Percentiles rank a stretch among this genome's conserved stretches.
Evolutionary conservation across 1,284 basidiomycete species (phyloP).

Genomic region (Ustilago cynodontis): DNA sequence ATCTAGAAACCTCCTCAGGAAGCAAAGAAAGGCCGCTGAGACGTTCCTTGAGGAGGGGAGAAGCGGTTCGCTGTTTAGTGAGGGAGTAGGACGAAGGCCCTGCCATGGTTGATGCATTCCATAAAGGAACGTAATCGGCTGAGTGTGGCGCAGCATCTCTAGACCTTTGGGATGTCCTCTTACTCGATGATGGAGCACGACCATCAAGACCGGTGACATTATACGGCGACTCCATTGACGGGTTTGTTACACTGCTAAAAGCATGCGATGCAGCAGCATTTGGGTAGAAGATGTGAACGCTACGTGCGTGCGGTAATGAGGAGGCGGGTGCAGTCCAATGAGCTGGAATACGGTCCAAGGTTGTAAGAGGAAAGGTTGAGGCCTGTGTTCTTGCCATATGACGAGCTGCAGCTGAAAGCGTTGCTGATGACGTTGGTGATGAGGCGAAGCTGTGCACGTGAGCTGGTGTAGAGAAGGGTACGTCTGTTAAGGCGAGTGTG

Average conservation of each 20-base stretch:
- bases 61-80: not conserved
- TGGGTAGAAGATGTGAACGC: conserved; percentile 37
- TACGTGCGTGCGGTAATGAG: conserved; percentile 17
- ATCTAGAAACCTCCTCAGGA: not conserved
- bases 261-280: conserved; percentile 30
- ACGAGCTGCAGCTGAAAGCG: conserved; percentile 28
- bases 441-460: not conserved
- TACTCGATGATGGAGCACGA: not conserved
- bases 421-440: conserved; percentile 1
- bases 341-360: conserved; percentile 13
- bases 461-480: not conserved
- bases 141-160: not conserved
- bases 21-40: conserved; percentile 10
- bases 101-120: conserved; percentile 26
- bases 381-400: conserved; percentile 13
- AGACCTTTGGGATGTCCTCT: not conserved
- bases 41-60: conserved; percentile 7
- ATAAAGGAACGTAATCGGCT: conserved; percentile 29
- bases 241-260: not conserved
- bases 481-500: conserved; percentile 1
- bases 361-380: conserved; percentile 18
- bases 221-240: conserved; percentile 4
- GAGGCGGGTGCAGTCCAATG: conserved; percentile 12
- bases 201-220: conserved; percentile 4
- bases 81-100: not conserved